Conservation (phyloP, 768 basidiomycete genomes). For the Boletus reticuloceps region DNA sequence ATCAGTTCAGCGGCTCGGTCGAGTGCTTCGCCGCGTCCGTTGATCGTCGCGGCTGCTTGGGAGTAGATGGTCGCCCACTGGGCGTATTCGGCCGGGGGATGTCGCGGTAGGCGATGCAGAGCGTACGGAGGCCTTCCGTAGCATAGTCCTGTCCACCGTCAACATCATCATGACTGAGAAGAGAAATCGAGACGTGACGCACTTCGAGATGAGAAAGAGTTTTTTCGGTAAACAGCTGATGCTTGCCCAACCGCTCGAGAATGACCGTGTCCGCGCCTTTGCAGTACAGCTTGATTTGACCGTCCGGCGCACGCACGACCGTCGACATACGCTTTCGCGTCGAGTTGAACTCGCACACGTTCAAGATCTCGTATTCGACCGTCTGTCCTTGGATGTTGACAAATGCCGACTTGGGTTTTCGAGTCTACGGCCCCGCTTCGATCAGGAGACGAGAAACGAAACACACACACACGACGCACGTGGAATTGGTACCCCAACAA, state of each 20-base stretch:
- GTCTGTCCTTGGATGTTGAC: constrained; percentile 71
- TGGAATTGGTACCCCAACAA: constrained; percentile 90
- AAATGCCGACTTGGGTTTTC: constrained; percentile 95
- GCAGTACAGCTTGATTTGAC: constrained; percentile 90
- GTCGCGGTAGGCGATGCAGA: constrained; percentile 95
- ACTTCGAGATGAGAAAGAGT: constrained; percentile 92
- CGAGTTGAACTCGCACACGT: constrained; percentile 99
- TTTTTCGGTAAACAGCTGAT: constrained; percentile 81
- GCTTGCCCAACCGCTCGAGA: constrained; percentile 83
- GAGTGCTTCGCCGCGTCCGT: constrained; percentile 90
- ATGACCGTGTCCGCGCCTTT: constrained; percentile 99
- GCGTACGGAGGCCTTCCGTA: constrained; percentile 92
- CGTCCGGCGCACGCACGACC: constrained; percentile 80
- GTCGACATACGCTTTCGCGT: constrained; percentile 98
- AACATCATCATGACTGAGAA: neutral
- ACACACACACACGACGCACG: constrained; percentile 45
- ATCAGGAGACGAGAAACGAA: neutral
- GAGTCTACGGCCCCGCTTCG: constrained; percentile 53
- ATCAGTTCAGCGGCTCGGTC: constrained; percentile 95
- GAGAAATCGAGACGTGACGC: constrained; percentile 7
- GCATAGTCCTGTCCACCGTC: constrained; percentile 73
- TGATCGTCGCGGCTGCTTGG: constrained; percentile 92
- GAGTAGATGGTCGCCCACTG: constrained; percentile 89
- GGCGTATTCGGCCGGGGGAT: constrained; percentile 83
- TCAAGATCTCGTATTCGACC: constrained; percentile 86